These are phyloP conservation scores for Chlorella ohadii DNA, from an alignment of 139 green algal species.

Conservation along the genomic window DNA sequence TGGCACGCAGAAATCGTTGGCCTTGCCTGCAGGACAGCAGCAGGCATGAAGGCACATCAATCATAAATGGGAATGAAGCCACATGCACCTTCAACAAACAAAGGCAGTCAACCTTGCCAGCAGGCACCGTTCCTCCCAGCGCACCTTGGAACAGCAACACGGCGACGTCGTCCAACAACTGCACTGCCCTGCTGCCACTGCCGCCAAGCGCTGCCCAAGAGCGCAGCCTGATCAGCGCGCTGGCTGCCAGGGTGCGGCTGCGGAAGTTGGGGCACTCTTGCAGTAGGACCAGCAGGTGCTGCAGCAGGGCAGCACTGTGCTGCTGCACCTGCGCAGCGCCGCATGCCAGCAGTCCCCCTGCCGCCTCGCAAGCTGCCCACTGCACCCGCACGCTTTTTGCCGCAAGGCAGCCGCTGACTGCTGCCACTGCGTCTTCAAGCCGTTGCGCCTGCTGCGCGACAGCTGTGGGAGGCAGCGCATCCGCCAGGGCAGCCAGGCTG, in stretches of 20 bases:
- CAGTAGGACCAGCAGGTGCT: constrained; percentile 1
- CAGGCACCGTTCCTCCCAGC: no score
- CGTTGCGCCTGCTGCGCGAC: not conserved
- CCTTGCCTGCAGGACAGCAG: constrained; percentile 5
- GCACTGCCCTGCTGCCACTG: not conserved
- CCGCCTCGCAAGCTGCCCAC: constrained; percentile 28
- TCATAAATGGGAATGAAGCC: no score
- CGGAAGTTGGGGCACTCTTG: not conserved
- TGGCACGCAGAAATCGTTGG: not conserved
- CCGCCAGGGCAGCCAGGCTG: constrained; percentile 35
- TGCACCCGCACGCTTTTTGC: not conserved
- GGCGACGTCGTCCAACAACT: not conserved
- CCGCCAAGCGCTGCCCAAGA: not conserved
- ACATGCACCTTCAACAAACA: no score
- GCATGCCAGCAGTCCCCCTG: constrained; percentile 2
- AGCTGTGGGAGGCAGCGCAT: not conserved
- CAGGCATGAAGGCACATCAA: no score
- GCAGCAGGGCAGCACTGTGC: not conserved
- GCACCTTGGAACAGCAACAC: constrained; percentile 9
- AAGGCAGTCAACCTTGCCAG: no score
- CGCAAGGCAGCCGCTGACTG: not conserved
- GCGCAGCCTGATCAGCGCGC: not conserved
- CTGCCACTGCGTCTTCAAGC: not conserved
- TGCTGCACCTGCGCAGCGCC: not conserved
- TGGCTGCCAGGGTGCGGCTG: not conserved